These are phyloP conservation scores for Agaricales sp. DNA, from an alignment of 1,284 basidiomycete genomes.

Conservation along the genomic window DNA sequence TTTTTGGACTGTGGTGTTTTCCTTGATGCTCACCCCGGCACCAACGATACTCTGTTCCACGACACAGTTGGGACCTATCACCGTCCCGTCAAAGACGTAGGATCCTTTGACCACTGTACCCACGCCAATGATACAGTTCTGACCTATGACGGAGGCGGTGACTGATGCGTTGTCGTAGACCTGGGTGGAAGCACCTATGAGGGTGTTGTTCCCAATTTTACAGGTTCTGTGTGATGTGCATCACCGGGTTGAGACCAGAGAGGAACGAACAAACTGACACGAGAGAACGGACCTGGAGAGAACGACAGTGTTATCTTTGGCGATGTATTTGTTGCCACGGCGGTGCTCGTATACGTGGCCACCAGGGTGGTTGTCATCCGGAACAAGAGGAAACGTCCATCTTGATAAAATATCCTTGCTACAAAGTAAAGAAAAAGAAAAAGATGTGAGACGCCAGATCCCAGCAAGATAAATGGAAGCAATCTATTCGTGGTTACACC, in stretches of 20 bases:
- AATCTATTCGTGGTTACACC: not conserved
- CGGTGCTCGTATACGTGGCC: slow-evolving; percentile 75
- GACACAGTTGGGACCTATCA: slow-evolving; percentile 68
- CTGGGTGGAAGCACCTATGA: slow-evolving; percentile 66
- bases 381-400: slow-evolving; percentile 92
- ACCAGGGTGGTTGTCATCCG: slow-evolving; percentile 85
- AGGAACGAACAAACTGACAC: not conserved
- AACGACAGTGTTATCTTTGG: slow-evolving; percentile 61
- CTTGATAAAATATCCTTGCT: slow-evolving; percentile 88
- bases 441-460: slow-evolving; percentile 5
- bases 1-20: slow-evolving; percentile 47
- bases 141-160: slow-evolving; percentile 66
- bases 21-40: slow-evolving; percentile 61
- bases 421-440: too few species aligned
- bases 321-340: slow-evolving; percentile 80
- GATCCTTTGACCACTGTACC: slow-evolving; percentile 58
- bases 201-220: slow-evolving; percentile 73
- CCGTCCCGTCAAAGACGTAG: slow-evolving; percentile 76
- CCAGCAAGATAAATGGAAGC: slow-evolving; percentile 1
- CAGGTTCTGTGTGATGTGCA: slow-evolving; percentile 49
- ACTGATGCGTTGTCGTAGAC: slow-evolving; percentile 59
- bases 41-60: slow-evolving; percentile 78
- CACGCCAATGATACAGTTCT: slow-evolving; percentile 58
- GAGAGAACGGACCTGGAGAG: slow-evolving; percentile 54
- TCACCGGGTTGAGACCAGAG: slow-evolving; percentile 2